Evolutionary conservation across 345 rosid genomes (phyloP).

Genomic region (Salix brachista): DNA sequence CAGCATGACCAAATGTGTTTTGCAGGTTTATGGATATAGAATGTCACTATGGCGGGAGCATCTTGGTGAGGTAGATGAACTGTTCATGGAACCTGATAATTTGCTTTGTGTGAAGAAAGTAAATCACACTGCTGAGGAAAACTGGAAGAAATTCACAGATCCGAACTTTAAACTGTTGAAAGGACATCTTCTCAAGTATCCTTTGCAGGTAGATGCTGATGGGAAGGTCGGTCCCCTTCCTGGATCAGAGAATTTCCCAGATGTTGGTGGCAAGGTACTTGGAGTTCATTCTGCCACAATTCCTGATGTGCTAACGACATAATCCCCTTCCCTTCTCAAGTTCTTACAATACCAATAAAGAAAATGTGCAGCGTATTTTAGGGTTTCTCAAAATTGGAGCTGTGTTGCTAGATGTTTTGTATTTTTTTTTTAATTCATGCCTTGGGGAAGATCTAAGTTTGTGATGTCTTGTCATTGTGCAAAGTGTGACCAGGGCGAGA

Average conservation of each 20-base stretch:
- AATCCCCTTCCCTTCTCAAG: neutral
- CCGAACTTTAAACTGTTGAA: conserved; percentile 29
- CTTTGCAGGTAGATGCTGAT: conserved; percentile 45
- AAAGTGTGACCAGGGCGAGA: neutral
- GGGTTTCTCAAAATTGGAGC: neutral
- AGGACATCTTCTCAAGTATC: conserved; percentile 91
- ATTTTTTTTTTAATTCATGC: neutral
- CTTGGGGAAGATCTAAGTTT: neutral
- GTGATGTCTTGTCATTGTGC: neutral
- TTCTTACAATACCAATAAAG: neutral
- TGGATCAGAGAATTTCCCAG: conserved; percentile 69
- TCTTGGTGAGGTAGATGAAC: conserved; percentile 43
- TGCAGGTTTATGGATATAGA: conserved; percentile 84
- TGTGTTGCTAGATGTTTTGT: neutral
- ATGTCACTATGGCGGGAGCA: conserved; percentile 96
- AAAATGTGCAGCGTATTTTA: neutral
- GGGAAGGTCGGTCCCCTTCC: conserved; percentile 62
- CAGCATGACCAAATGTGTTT: neutral
- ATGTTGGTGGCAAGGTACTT: conserved; percentile 73
- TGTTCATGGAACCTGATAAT: conserved; percentile 49
- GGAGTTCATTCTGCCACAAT: conserved; percentile 52
- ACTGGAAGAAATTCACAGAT: conserved; percentile 60
- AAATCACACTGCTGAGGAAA: conserved; percentile 49
- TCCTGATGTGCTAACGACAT: conserved; percentile 77
- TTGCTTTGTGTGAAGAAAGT: conserved; percentile 58